Evolutionary conservation across 2,329 filamentous ascomycete species (phyloP), one percentile per base, ranked within the genome.

Genomic region (Myriosclerotinia scirpicola): DNA sequence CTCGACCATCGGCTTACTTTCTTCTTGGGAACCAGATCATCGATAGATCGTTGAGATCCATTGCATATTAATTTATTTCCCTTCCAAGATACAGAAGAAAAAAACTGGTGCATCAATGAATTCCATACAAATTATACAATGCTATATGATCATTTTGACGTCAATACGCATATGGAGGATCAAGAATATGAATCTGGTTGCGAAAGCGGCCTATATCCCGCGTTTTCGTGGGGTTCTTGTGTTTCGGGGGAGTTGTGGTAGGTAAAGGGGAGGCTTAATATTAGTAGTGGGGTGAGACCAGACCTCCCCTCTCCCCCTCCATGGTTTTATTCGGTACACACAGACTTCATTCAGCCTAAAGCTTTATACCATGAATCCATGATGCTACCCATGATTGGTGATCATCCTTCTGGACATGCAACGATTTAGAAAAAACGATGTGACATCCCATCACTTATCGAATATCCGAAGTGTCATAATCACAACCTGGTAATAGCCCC

Each of bases 331-430:
- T 59, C 34, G 34, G 34, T 52, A n/a, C 30, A 59, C 63, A 65
- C 63, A 59, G 54, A 65, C 63, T 65, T 52, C 40, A 65, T 65
- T 65, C 42, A 65, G 54, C 63, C 63, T 65, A 54, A 59, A 60
- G 53, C 59, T 59, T 50, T 38, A 34, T 36, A 50, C 46, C 46
- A 50, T 48, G 8, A 48, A 55, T 26, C 54, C 62, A 56, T 64
- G 60, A 53, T 63, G 61, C 62, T 38, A 56, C 50, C 34, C 26
- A 54, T 65, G 54, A 44, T 42, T 40, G 20, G 40, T 59, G 34
- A 59, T 52, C 42, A 59, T 26, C 44, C 26, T 56, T 58, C 42
- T 64, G 44, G 42, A 58, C 15, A 38, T 64, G 53, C 52, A 64
- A 30, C 22, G 17, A n/a, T 20, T 8, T 14, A 30, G 17, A 46